A percentile compares a stretch with the other conserved stretches of the same genome.
phyloP scores from a whole-genome alignment of 441 rosid species.

The Euphorbia neoarborescens region DNA sequence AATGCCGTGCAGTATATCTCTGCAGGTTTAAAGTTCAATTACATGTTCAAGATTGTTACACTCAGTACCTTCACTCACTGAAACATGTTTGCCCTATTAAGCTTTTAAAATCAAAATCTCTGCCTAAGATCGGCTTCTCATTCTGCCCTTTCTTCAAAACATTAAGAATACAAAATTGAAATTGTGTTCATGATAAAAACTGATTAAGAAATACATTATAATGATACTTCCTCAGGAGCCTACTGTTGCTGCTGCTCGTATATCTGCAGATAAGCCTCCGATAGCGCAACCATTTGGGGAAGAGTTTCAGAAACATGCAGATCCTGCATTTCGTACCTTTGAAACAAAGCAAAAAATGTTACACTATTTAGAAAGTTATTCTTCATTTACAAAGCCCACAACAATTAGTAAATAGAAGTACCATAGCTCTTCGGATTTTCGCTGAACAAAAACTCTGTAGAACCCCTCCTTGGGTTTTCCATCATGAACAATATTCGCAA shows the following conservation, averaged over 20 bases:
- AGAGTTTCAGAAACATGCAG: constrained; percentile 86
- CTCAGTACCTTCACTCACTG: not conserved
- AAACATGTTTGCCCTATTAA: not conserved
- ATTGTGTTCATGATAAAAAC: not conserved
- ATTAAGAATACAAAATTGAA: not conserved
- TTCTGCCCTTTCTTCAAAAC: not conserved
- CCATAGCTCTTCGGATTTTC: constrained; percentile 92
- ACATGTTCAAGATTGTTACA: not conserved
- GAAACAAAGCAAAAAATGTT: not conserved
- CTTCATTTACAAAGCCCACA: not conserved
- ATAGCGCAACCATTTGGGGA: constrained; percentile 91
- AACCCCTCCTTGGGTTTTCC: constrained; percentile 82
- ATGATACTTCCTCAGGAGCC: not conserved
- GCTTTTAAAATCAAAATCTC: not conserved
- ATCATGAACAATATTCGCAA: constrained; percentile 86
- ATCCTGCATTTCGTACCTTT: constrained; percentile 98
- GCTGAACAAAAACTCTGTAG: constrained; percentile 88
- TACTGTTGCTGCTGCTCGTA: constrained; percentile 79
- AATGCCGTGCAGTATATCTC: constrained; percentile 1
- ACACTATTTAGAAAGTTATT: not conserved
- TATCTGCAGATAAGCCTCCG: constrained; percentile 92
- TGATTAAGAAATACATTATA: not conserved
- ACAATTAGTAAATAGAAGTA: constrained; percentile 19
- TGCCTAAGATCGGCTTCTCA: not conserved
- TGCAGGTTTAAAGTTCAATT: not conserved